Conservation (phyloP, 2,329 filamentous ascomycete species). For the Trichoderma sp. region DNA sequence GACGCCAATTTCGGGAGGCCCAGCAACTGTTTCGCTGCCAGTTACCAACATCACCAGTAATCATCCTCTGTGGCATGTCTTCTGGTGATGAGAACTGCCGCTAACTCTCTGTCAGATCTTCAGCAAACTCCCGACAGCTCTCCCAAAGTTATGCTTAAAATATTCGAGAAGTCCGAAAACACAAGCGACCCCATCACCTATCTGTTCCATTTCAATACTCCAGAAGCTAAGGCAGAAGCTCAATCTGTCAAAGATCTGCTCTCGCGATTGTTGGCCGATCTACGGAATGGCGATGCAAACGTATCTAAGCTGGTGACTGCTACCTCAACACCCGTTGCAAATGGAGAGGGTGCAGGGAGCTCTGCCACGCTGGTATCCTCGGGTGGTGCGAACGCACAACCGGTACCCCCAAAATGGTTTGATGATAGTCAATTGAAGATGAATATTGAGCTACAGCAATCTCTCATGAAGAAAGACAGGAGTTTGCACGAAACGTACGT, state of each 20-base stretch:
- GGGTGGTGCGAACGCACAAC: constrained; percentile 60
- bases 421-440: constrained; percentile 76
- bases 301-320: constrained; percentile 46
- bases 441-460: constrained; percentile 83
- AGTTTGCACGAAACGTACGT: constrained; percentile 81
- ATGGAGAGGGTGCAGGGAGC: constrained; percentile 38
- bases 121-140: constrained; percentile 91
- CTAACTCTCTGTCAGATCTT: constrained; percentile 61
- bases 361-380: constrained; percentile 79
- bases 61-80: constrained; percentile 3
- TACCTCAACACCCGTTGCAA: constrained; percentile 32
- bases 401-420: constrained; percentile 65
- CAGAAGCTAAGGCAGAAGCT: constrained; percentile 77
- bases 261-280: constrained; percentile 71
- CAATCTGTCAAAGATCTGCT: constrained; percentile 82
- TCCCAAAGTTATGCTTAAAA: constrained; percentile 90
- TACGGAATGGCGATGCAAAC: constrained; percentile 58
- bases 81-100: neutral
- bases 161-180: constrained; percentile 71
- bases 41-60: constrained; percentile 81
- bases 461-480: constrained; percentile 78
- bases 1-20: constrained; percentile 68
- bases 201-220: constrained; percentile 86
- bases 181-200: constrained; percentile 66
- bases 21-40: constrained; percentile 67